Percentiles rank a stretch among this genome's conserved stretches.
Evolutionary conservation across 2,329 filamentous ascomycete genomes (phyloP).

Genomic region (Hypoxylon sp.): DNA sequence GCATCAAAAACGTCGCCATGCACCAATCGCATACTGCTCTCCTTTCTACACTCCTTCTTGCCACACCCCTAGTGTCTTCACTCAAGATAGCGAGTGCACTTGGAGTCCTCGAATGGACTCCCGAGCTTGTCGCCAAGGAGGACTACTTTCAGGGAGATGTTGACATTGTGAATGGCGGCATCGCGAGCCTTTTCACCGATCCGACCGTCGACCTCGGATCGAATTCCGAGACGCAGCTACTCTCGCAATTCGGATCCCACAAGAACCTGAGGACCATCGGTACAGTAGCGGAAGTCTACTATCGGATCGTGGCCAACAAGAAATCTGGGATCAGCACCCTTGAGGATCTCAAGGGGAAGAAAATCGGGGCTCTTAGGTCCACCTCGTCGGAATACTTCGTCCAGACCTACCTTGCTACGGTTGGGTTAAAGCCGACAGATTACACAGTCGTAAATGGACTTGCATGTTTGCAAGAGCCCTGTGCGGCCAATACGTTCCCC

Average conservation of each 20-base stretch:
- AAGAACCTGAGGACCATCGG: constrained; percentile 54
- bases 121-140: constrained; percentile 45
- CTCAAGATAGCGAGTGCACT: constrained; percentile 46
- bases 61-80: constrained; percentile 11
- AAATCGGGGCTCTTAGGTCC: constrained; percentile 52
- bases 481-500: constrained; percentile 52
- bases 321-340: constrained; percentile 48
- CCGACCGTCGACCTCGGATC: constrained; percentile 52
- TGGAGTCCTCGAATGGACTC: constrained; percentile 46
- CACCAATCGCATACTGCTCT: not conserved
- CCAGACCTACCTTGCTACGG: constrained; percentile 50
- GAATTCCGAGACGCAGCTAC: constrained; percentile 57
- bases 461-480: constrained; percentile 52
- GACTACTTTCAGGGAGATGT: constrained; percentile 44
- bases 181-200: constrained; percentile 51
- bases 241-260: constrained; percentile 53
- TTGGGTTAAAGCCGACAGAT: constrained; percentile 49
- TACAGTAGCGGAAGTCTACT: constrained; percentile 54
- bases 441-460: constrained; percentile 51
- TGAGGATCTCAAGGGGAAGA: constrained; percentile 54
- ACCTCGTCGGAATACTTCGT: constrained; percentile 56
- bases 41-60: not conserved
- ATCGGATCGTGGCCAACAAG: constrained; percentile 54
- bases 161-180: constrained; percentile 52
- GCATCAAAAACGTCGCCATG: constrained; percentile 10